A percentile compares a stretch with the other conserved stretches of the same genome.
Conservation (phyloP, 805 yeast species). For the Priceomyces melissophilus region DNA sequence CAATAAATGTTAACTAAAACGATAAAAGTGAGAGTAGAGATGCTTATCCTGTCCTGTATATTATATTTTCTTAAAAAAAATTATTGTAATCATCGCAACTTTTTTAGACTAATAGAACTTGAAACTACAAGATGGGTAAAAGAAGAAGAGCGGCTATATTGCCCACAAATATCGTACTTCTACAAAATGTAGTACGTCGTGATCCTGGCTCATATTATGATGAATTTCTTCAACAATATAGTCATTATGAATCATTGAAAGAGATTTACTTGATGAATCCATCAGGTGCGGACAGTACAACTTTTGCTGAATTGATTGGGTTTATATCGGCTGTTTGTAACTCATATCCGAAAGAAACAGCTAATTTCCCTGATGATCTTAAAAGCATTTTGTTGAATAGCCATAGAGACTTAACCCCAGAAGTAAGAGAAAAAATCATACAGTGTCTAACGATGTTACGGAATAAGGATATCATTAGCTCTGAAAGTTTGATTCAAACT, state of each 20-base stretch:
- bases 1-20: too few species aligned
- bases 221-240: conserved; percentile 88
- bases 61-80: too few species aligned
- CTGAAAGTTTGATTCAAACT: conserved; percentile 81
- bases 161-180: conserved; percentile 85
- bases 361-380: conserved; percentile 77
- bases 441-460: conserved; percentile 87
- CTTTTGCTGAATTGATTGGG: conserved; percentile 79
- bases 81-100: too few species aligned
- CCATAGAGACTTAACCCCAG: conserved; percentile 80
- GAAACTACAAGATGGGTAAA: conserved; percentile 61
- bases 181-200: conserved; percentile 89
- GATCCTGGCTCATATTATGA: conserved; percentile 94
- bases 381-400: conserved; percentile 64
- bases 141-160: conserved; percentile 87
- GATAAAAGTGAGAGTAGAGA: too few species aligned
- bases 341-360: conserved; percentile 88
- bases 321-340: conserved; percentile 89
- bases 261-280: conserved; percentile 83
- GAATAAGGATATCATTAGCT: conserved; percentile 73
- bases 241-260: conserved; percentile 87
- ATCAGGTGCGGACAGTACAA: conserved; percentile 49
- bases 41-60: too few species aligned
- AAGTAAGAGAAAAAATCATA: conserved; percentile 84
- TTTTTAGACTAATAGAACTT: background rate